Percentiles rank a stretch among this genome's conserved stretches.
Evolutionary conservation across 2,329 filamentous ascomycete species (phyloP).

Genomic region (Helotiales sp.): DNA sequence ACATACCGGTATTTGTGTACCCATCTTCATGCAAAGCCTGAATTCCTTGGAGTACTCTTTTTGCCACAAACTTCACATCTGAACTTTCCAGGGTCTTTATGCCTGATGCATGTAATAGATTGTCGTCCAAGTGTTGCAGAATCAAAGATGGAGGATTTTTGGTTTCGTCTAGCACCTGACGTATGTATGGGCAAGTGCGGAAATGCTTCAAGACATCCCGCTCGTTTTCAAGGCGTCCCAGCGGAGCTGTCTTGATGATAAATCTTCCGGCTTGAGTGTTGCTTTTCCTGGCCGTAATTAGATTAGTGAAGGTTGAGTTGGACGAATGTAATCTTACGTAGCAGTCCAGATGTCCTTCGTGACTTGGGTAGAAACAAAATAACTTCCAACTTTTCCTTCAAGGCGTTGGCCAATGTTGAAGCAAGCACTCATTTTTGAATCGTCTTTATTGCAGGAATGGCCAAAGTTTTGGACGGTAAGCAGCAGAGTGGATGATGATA

Average conservation of each 20-base stretch:
- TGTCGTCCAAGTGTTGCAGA: slow-evolving; percentile 33
- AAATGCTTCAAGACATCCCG: slow-evolving; percentile 36
- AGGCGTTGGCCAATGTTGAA: slow-evolving; percentile 34
- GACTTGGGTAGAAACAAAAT: slow-evolving; percentile 32
- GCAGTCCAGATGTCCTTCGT: slow-evolving; percentile 34
- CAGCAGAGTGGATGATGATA: too few relatives aligned
- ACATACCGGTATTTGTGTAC: slow-evolving; percentile 36
- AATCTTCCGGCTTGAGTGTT: slow-evolving; percentile 33
- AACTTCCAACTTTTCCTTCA: slow-evolving; percentile 35
- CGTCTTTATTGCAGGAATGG: slow-evolving; percentile 23
- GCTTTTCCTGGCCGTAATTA: slow-evolving; percentile 33
- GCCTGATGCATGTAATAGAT: slow-evolving; percentile 34
- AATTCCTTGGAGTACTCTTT: slow-evolving; percentile 35
- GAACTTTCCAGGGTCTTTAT: slow-evolving; percentile 29
- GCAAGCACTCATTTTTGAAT: slow-evolving; percentile 31
- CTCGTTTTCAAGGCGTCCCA: slow-evolving; percentile 35
- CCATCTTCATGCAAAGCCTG: slow-evolving; percentile 36
- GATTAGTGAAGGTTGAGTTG: slow-evolving; percentile 23
- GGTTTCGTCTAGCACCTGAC: slow-evolving; percentile 36
- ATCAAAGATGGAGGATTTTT: slow-evolving; percentile 35
- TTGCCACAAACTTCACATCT: slow-evolving; percentile 34
- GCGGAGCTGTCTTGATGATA: slow-evolving; percentile 34
- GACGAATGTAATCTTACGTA: slow-evolving; percentile 31
- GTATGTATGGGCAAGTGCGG: slow-evolving; percentile 28
- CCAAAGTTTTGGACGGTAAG: too few relatives aligned